Base-by-base conservation (phyloP, 768 basidiomycete species). In the Tricholoma sp. region DNA sequence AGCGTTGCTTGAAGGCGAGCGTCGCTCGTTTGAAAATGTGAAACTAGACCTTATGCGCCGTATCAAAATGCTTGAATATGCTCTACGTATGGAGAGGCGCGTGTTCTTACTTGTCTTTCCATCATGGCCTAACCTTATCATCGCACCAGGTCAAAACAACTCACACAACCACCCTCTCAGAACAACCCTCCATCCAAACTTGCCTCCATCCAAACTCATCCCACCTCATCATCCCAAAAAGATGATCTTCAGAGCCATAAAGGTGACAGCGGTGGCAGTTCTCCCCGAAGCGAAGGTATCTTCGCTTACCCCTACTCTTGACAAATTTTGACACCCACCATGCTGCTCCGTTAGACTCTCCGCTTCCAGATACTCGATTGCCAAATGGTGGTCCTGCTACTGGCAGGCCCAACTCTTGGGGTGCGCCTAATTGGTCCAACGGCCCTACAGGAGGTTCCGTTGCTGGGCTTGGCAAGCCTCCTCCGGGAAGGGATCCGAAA, bases 61-160 rank as follows among this genome's bases (percentile, higher is more conserved):
- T 58, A 97, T 98, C 63, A 97, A 97, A 83, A 97, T 99, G 96
- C 84, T 99, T 52, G 97, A 99, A 74, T 98, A 94, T 72, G 97
- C 96, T 39, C 78, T 99, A 50, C 86, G 94, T 49, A 86, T 95
- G 78, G 97, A 99, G 76, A 86, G 97, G 95, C 97, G 61, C 59
- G 56, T 57, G 37, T 59, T 49, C 57, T n/a, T 54, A 56, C 55
- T 55, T 58, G 19, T 61, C 39, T 45, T 56, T 46, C 11, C 22
- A 14, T 11, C 41, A 21, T 43, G 19, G 16, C 24, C 46, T 27
- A 27, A 24, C 45, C 22, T 46, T 22, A 46, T 52, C 52, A 11
- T 53, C 64, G 46, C 56, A 57, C 55, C 68, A 93, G 91, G 64
- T 88, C 89, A 64, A 93, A 92, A 72, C 91, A 93, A 71, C 81